Evolutionary conservation across 2,329 filamentous ascomycete species (phyloP).

Genomic region (Myriosclerotinia duriaeana): DNA sequence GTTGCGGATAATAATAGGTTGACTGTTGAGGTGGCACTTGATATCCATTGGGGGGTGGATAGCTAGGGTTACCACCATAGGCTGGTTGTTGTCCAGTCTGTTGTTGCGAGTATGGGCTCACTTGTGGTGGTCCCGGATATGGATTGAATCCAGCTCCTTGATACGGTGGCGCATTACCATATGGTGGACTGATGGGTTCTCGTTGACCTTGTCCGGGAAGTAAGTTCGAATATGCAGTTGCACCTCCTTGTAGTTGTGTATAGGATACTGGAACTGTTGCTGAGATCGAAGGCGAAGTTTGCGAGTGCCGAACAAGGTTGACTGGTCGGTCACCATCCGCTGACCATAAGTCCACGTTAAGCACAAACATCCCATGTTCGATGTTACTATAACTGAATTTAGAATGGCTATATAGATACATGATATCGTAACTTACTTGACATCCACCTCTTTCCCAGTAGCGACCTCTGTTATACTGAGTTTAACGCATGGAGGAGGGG

Average conservation of each 20-base stretch:
- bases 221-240: constrained; percentile 37
- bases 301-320: constrained; percentile 66
- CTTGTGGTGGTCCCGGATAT: constrained; percentile 35
- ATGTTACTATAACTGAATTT: constrained; percentile 54
- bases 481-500: constrained; percentile 87
- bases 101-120: constrained; percentile 34
- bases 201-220: constrained; percentile 28
- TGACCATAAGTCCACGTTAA: constrained; percentile 69
- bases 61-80: constrained; percentile 25
- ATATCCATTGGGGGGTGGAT: constrained; percentile 41
- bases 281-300: constrained; percentile 72
- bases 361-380: constrained; percentile 65
- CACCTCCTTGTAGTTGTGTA: constrained; percentile 50
- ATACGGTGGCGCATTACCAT: constrained; percentile 25
- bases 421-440: constrained; percentile 60
- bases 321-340: constrained; percentile 60
- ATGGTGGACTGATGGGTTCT: constrained; percentile 27
- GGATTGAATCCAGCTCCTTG: constrained; percentile 32
- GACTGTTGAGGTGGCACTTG: constrained; percentile 37
- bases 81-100: constrained; percentile 19
- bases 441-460: constrained; percentile 79
- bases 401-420: constrained; percentile 22
- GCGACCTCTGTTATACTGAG: constrained; percentile 73
- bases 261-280: constrained; percentile 79
- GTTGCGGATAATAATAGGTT: constrained; percentile 18